Percentiles rank a stretch among this genome's conserved stretches.
These are phyloP conservation scores for Ceratocystis ficicola DNA, from an alignment of 2,329 filamentous ascomycete species.

Conservation along the genomic window DNA sequence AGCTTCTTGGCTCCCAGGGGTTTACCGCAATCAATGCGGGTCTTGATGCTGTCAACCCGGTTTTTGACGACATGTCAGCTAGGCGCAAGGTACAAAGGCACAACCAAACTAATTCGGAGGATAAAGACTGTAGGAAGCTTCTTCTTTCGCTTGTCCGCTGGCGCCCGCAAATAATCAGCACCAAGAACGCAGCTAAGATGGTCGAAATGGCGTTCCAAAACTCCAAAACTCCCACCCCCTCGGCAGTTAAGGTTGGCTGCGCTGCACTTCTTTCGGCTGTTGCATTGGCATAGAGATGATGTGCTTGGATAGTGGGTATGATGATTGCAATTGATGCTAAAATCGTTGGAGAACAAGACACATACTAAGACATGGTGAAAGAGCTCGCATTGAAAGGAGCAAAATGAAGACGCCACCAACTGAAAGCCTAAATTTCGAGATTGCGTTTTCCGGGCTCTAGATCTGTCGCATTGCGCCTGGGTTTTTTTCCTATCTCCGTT, in stretches of 20 bases:
- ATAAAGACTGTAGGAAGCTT: not conserved
- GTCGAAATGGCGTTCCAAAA: not conserved
- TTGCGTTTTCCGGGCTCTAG: no score
- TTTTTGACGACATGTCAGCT: slow-evolving; percentile 3
- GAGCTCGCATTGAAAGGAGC: no score
- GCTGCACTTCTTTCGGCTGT: not conserved
- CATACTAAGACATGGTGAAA: no score
- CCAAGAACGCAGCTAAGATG: not conserved
- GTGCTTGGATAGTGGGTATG: no score
- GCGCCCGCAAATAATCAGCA: slow-evolving; percentile 9
- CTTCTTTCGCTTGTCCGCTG: not conserved
- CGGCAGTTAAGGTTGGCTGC: slow-evolving; percentile 1
- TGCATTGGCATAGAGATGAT: not conserved
- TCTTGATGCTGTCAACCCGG: not conserved
- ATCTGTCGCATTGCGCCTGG: not conserved
- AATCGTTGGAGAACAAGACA: no score
- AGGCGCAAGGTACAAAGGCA: not conserved
- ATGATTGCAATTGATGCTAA: no score
- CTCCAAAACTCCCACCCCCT: not conserved
- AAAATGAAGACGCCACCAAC: no score
- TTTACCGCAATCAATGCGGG: not conserved
- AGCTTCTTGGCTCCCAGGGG: not conserved
- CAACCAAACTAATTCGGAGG: not conserved
- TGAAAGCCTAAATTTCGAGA: no score
- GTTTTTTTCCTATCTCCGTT: not conserved